Evolutionary conservation across 805 yeast species (phyloP).

Genomic region (Kazachstania psychrophila): DNA sequence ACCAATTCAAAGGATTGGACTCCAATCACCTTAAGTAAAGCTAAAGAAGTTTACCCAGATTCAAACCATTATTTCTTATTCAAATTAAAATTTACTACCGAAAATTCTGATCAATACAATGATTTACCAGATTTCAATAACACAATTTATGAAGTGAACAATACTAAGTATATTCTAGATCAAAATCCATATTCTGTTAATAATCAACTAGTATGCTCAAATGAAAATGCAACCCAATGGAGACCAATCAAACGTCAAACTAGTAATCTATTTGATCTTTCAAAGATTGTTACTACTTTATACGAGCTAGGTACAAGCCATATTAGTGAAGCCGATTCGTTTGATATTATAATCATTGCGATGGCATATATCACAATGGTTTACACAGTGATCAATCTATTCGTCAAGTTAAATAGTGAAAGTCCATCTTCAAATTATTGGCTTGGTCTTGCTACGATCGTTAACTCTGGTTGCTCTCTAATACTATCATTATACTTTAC

Average conservation of each 20-base stretch:
- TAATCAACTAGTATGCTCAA: constrained; percentile 10
- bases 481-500: constrained; percentile 65
- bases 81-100: constrained; percentile 21
- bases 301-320: constrained; percentile 30
- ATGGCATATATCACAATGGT: constrained; percentile 83
- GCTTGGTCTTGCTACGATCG: constrained; percentile 71
- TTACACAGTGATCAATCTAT: constrained; percentile 68
- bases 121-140: constrained; percentile 23
- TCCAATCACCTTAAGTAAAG: constrained; percentile 14
- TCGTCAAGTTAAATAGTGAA: constrained; percentile 69
- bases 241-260: constrained; percentile 31
- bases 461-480: constrained; percentile 76
- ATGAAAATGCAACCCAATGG: constrained; percentile 46
- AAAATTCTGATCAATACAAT: constrained; percentile 6
- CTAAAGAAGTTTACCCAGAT: constrained; percentile 6
- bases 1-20: constrained; percentile 14
- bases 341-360: constrained; percentile 71
- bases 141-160: constrained; percentile 19
- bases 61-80: constrained; percentile 27
- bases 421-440: constrained; percentile 54
- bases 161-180: constrained; percentile 20
- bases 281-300: constrained; percentile 3
- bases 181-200: constrained; percentile 13
- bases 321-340: constrained; percentile 67
- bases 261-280: constrained; percentile 3